Conservation (phyloP, 2,329 filamentous ascomycete genomes). For the Calonectria naviculata region DNA sequence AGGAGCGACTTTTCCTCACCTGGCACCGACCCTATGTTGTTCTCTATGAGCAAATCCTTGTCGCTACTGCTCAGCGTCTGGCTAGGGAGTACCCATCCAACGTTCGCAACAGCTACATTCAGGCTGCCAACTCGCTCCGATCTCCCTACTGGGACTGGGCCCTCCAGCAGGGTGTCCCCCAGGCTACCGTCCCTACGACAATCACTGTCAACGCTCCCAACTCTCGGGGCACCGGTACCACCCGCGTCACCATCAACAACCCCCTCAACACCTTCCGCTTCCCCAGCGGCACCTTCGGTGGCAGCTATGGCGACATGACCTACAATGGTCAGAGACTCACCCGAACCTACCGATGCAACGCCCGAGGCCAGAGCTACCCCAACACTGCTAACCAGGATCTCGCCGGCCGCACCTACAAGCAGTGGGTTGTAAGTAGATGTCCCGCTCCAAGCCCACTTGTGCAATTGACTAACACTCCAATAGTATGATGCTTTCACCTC, state of each 20-base stretch:
- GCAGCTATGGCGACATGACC: slow-evolving; percentile 48
- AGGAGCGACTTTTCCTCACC: slow-evolving; percentile 62
- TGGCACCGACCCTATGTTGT: slow-evolving; percentile 69
- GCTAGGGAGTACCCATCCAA: slow-evolving; percentile 55
- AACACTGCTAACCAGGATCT: slow-evolving; percentile 51
- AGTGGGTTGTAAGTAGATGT: slow-evolving; percentile 52
- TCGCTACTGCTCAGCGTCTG: slow-evolving; percentile 56
- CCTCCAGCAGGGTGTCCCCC: slow-evolving; percentile 53
- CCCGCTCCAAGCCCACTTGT: neutral
- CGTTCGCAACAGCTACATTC: slow-evolving; percentile 48
- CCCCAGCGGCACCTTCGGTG: slow-evolving; percentile 50
- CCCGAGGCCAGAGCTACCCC: slow-evolving; percentile 50
- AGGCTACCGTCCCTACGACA: slow-evolving; percentile 47
- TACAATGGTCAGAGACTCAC: slow-evolving; percentile 42
- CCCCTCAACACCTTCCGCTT: slow-evolving; percentile 65
- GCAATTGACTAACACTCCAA: slow-evolving; percentile 1
- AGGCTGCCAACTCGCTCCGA: slow-evolving; percentile 59
- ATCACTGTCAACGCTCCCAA: slow-evolving; percentile 55
- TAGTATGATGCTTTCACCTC: slow-evolving; percentile 56
- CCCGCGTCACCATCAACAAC: slow-evolving; percentile 55
- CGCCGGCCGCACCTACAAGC: slow-evolving; percentile 47
- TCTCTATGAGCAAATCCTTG: slow-evolving; percentile 68
- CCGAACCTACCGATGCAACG: slow-evolving; percentile 54
- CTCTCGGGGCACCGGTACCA: slow-evolving; percentile 39
- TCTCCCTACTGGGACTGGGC: slow-evolving; percentile 68